Evolutionary conservation across 139 green algal species (phyloP), one percentile per base, ranked within the genome.

Genomic region (Volvox reticuliferus): DNA sequence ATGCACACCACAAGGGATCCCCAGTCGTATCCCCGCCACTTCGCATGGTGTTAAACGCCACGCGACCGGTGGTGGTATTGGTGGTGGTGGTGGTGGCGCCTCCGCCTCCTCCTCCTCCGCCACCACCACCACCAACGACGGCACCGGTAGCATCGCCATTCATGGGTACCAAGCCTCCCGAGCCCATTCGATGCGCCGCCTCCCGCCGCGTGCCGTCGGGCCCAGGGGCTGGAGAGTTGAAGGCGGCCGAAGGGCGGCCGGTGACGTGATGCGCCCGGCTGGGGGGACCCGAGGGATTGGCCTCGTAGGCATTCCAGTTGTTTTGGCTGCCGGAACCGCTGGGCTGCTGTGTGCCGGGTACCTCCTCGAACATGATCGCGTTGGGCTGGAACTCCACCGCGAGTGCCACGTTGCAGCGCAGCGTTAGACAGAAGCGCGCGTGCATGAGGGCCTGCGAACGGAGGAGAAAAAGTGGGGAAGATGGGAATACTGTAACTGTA

Each of bases 331-430:
- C 63, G 32, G 63, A 65, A 33, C 82, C 82, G 65, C 82, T 78
- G 17, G 30, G 30, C 62, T 61, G 30, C 21, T 55, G 79, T 12
- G 26, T 1, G 9, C 44, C 44, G 26, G 30, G 61, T n/a, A 32
- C 62, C 85, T 89, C 85, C 85, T 89, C 85, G 50, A 89, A 89
- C 85, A 89, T 89, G 37, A 89, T 89, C 33, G 85, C 85, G n/a
- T 89, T 89, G 85, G 85, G 85, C 85, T 82, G 69, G 37, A 89
- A 89, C 85, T 89, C 85, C 37, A 89, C 85, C 37, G 85, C 85
- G 18, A 89, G 69, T 20, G 85, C 85, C 85, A 89, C 69, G n/a
- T 61, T 82, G 68, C 85, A 89, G 85, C 85, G 85, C 69, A 89
- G 85, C 37, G 85, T 89, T 17, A 89, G 69, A 30, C 85, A 89